Percentiles rank a stretch among this genome's conserved stretches.
phyloP scores from a whole-genome alignment of 345 rosid genomes.

The Syzygium aromaticum region DNA sequence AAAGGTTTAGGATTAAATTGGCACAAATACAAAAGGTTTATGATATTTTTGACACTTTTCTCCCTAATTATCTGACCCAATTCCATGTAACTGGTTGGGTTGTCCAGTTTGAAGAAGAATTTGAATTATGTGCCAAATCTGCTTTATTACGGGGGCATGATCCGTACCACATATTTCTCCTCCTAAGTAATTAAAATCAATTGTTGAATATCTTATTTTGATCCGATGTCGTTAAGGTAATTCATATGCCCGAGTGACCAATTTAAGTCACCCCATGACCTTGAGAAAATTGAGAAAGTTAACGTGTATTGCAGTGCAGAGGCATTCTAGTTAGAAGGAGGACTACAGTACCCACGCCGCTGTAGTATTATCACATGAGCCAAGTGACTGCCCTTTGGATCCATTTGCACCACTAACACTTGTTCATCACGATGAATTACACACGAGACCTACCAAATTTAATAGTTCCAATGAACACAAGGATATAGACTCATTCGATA shows the following conservation, averaged over 20 bases:
- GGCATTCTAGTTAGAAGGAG: neutral
- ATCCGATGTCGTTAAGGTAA: no score
- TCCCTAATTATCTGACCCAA: neutral
- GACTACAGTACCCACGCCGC: neutral
- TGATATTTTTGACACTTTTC: no score
- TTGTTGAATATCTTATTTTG: no score
- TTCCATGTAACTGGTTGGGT: neutral
- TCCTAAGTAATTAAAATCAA: neutral
- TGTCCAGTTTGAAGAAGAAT: neutral
- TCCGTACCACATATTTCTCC: neutral
- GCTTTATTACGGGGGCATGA: neutral
- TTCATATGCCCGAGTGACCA: no score
- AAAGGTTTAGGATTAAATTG: no score
- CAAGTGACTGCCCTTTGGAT: neutral
- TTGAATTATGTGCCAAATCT: neutral
- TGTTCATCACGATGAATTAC: neutral
- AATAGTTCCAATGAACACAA: neutral
- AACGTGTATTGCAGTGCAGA: fast-evolving
- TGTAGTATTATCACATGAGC: neutral
- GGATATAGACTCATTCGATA: neutral
- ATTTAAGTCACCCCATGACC: no score
- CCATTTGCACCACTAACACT: neutral
- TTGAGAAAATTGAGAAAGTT: neutral
- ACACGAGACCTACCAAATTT: neutral
- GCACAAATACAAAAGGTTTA: no score